Base-by-base conservation (phyloP, 208 protist genomes). In the Kentomonas sorsogonicus region DNA sequence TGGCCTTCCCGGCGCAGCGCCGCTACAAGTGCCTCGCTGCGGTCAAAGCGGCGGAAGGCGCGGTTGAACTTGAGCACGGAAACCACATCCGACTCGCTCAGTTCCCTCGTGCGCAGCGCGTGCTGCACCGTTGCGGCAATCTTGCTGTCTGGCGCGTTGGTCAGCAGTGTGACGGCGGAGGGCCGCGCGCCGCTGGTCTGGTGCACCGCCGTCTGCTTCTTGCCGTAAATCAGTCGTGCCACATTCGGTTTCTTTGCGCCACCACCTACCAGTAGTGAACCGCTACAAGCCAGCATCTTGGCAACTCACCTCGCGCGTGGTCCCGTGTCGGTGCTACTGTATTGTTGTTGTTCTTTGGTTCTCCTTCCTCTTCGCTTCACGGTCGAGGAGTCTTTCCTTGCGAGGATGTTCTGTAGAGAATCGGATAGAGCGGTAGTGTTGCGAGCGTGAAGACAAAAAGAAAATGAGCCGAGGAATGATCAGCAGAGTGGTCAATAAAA, bases 171-270 rank as follows among this genome's bases (percentile, higher is more conserved):
- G 5, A 70, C 57, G 0, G 79, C 69, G 22, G 74, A 57, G 2
- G 74, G 56, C 1, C 69, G 83, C 54, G 82, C 86, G 16, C 68
- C 57, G 53, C 83, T 91, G 23, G 67, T 46, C 10, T 33, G 54
- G 56, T 91, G 87, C 13, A 80, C 57, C 22, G 70, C 66, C 55
- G 89, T 89, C 41, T 81, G 86, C 6, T 74, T 57, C 50, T 89
- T 94, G 23, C 87, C 87, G 57, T 94, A 94, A n/a, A 94, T 72
- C 13, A 94, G 68, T 11, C 74, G 72, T 0, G 50, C 78, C 36
- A 94, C 68, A 54, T 93, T 34, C 2, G 9, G 22, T 3, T 47
- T 39, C 4, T 39, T 39, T 15, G 56, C n/a, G 2, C 3, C 53
- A 29, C 27, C 27, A 3, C 27, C 47, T 31, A 36, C 13, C 7